These are phyloP conservation scores for Talaromyces sp. DNA, from an alignment of 2,329 filamentous ascomycete species.

Conservation along the genomic window DNA sequence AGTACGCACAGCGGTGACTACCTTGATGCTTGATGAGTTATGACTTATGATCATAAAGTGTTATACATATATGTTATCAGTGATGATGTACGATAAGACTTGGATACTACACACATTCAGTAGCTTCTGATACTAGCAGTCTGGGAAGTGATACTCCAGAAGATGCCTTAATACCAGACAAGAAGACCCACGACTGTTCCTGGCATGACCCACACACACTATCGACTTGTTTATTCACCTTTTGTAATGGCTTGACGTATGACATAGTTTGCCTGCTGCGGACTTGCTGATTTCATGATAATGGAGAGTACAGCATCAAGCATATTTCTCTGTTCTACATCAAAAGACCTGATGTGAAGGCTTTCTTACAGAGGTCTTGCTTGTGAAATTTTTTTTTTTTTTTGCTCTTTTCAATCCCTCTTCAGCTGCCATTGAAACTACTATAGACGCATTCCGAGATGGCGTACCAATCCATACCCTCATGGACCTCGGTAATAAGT, in stretches of 20 bases:
- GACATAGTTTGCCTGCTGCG: too few relatives aligned
- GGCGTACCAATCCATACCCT: too few relatives aligned
- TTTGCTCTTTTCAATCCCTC: neutral
- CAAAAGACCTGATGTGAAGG: neutral
- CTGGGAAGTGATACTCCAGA: too few relatives aligned
- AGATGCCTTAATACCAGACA: too few relatives aligned
- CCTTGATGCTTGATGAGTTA: neutral
- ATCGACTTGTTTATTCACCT: too few relatives aligned
- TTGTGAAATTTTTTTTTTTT: too few relatives aligned
- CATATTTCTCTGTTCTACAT: neutral
- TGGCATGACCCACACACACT: too few relatives aligned
- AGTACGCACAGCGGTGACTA: conserved; percentile 39
- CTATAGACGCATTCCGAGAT: too few relatives aligned
- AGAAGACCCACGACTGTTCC: too few relatives aligned
- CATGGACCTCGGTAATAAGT: too few relatives aligned
- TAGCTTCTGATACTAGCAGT: neutral
- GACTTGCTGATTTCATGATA: neutral
- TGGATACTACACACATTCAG: neutral
- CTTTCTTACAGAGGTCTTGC: neutral
- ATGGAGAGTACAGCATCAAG: neutral
- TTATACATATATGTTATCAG: neutral
- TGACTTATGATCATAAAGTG: neutral
- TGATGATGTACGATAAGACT: neutral
- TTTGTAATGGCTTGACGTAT: too few relatives aligned
- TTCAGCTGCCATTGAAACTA: neutral